Evolutionary conservation across 495 filamentous ascomycete species (phyloP).

Genomic region (Talaromyces wortmannii): DNA sequence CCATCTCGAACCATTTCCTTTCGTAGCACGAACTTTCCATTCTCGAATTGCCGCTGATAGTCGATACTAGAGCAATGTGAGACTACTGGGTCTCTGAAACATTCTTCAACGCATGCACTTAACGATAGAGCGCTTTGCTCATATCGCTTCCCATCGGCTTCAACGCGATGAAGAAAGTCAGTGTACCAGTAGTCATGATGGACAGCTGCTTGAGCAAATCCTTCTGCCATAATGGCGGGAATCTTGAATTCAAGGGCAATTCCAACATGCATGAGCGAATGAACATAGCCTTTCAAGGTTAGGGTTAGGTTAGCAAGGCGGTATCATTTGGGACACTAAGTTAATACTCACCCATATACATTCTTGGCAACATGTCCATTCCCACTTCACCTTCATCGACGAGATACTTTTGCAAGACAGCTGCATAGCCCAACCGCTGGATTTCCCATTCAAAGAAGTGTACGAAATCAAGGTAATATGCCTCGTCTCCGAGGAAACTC

Average conservation of each 20-base stretch:
- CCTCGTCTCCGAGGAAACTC: background rate
- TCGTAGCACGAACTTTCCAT: background rate
- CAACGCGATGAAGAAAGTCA: background rate
- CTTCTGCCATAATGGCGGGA: conserved; percentile 1
- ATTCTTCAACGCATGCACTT: background rate
- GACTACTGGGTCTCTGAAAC: background rate
- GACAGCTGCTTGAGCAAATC: conserved; percentile 1
- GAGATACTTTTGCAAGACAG: conserved; percentile 4
- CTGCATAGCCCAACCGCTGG: background rate
- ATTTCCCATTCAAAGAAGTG: background rate
- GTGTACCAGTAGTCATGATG: conserved; percentile 3
- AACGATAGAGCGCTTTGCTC: background rate
- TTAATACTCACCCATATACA: conserved; percentile 1
- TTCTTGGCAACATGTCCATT: background rate
- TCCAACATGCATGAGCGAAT: conserved; percentile 1
- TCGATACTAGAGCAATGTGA: background rate
- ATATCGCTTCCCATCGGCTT: background rate
- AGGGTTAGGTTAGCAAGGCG: background rate
- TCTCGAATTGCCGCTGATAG: background rate
- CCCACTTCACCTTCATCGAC: background rate
- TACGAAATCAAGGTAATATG: background rate
- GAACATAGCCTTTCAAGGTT: conserved; percentile 1
- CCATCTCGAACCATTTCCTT: background rate
- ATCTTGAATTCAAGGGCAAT: background rate
- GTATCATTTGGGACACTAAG: background rate